phyloP scores from a whole-genome alignment of 1,284 basidiomycete genomes.

The Caloboletus inedulis region DNA sequence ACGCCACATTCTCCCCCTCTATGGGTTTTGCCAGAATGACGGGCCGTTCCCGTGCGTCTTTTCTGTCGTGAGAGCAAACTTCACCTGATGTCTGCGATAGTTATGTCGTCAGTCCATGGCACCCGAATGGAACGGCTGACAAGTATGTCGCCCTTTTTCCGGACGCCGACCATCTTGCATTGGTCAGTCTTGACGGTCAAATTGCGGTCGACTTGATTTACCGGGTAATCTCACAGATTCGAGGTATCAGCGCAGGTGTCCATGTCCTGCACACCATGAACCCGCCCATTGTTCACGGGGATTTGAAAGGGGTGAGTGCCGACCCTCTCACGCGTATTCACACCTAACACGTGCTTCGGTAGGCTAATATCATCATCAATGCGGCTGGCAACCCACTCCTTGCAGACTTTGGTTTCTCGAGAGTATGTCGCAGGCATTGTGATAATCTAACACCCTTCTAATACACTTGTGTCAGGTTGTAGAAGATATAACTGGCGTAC shows the following conservation, averaged over 20 bases:
- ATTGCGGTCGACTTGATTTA: neutral
- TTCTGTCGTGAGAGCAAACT: neutral
- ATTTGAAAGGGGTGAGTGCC: slow-evolving; percentile 47
- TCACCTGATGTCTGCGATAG: slow-evolving; percentile 25
- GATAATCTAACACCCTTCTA: neutral
- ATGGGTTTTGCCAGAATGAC: slow-evolving; percentile 50
- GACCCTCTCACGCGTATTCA: neutral
- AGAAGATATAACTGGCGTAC: slow-evolving; percentile 51
- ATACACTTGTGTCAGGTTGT: slow-evolving; percentile 40
- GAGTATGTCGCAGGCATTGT: slow-evolving; percentile 30
- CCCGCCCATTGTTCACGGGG: slow-evolving; percentile 52
- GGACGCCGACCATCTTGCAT: slow-evolving; percentile 38
- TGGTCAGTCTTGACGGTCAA: slow-evolving; percentile 33
- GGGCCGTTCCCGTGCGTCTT: slow-evolving; percentile 49
- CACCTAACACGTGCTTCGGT: slow-evolving; percentile 8
- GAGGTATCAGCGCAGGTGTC: slow-evolving; percentile 45
- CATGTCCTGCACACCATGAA: slow-evolving; percentile 47
- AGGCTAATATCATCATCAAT: slow-evolving; percentile 55
- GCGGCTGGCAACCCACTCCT: slow-evolving; percentile 46
- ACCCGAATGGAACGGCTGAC: slow-evolving; percentile 49
- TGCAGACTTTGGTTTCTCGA: slow-evolving; percentile 57
- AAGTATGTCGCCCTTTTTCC: slow-evolving; percentile 42
- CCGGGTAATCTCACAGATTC: slow-evolving; percentile 35
- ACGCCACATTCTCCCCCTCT: slow-evolving; percentile 52
- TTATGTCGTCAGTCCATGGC: slow-evolving; percentile 57